Evolutionary conservation across 257 asterid genomes (phyloP).

Genomic region (Voacanga thouarsii): DNA sequence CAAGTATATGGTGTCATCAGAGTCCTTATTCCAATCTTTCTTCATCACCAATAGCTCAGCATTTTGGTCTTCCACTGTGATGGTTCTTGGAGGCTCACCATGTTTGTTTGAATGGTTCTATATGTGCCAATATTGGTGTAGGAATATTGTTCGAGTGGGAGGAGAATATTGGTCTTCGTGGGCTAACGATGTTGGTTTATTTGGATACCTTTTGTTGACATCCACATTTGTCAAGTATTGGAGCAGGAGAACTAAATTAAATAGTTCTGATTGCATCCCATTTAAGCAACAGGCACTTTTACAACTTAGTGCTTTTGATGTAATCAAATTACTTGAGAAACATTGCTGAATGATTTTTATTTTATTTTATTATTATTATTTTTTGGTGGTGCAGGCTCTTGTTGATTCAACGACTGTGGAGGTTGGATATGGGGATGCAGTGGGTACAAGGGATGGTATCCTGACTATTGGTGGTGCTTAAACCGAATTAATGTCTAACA

Average conservation of each 20-base stretch:
- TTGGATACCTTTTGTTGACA: not conserved
- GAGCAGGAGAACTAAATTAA: not conserved
- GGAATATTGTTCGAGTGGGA: not conserved
- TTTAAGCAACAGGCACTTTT: not conserved
- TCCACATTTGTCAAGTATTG: too few species aligned
- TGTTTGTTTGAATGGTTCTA: too few species aligned
- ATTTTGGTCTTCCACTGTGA: too few species aligned
- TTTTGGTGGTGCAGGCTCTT: conserved; percentile 53
- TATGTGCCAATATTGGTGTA: too few species aligned
- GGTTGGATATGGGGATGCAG: conserved; percentile 44
- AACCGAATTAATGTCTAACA: not conserved
- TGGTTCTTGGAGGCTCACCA: too few species aligned
- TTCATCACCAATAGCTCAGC: too few species aligned
- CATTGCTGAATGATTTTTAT: not conserved
- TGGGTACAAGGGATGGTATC: conserved; percentile 31
- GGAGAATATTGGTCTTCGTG: not conserved
- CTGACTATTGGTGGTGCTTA: conserved; percentile 29
- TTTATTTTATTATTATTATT: not conserved
- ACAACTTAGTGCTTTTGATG: too few species aligned
- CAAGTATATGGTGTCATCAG: too few species aligned
- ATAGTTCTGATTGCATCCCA: not conserved
- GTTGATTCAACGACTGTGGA: conserved; percentile 52
- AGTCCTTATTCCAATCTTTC: too few species aligned
- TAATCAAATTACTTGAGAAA: not conserved
- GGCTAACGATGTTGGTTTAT: not conserved